phyloP scores from a whole-genome alignment of 306 rosid species.

The Datisca glomerata region DNA sequence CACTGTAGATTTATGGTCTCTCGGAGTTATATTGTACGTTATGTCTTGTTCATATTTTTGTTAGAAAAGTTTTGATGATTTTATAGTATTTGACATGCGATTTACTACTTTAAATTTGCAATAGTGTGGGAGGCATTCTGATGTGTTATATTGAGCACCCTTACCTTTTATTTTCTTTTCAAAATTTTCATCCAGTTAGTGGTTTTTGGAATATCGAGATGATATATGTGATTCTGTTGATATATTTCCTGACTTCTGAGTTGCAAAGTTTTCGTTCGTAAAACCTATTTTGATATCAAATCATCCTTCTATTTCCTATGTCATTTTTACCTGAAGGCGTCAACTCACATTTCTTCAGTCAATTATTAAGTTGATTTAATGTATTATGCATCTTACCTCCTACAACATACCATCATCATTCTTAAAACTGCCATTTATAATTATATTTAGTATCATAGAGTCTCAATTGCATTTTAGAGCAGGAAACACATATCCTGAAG shows the following conservation, averaged over 20 bases:
- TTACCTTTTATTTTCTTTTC: not conserved
- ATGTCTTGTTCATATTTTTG: too few species aligned
- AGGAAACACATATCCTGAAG: too few species aligned
- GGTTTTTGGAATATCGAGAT: not conserved
- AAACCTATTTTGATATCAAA: not conserved
- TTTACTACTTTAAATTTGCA: not conserved
- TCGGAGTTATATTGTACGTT: slow-evolving; percentile 88
- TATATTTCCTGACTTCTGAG: too few species aligned
- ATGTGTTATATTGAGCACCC: not conserved
- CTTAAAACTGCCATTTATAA: too few species aligned
- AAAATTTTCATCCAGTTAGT: not conserved
- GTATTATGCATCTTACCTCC: too few species aligned
- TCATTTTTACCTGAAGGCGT: not conserved
- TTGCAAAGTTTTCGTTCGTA: not conserved
- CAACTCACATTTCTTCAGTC: not conserved
- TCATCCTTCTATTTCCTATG: not conserved
- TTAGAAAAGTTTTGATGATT: not conserved
- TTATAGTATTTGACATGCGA: not conserved
- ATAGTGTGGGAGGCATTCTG: not conserved
- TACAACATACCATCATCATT: too few species aligned
- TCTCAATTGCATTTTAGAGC: too few species aligned
- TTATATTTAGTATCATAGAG: too few species aligned
- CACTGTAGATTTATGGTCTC: slow-evolving; percentile 97
- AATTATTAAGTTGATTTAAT: not conserved
- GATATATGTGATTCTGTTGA: too few species aligned